Evolutionary conservation across 352 stramenopile genomes (phyloP).

Genomic region (Pythium grandisporangium): DNA sequence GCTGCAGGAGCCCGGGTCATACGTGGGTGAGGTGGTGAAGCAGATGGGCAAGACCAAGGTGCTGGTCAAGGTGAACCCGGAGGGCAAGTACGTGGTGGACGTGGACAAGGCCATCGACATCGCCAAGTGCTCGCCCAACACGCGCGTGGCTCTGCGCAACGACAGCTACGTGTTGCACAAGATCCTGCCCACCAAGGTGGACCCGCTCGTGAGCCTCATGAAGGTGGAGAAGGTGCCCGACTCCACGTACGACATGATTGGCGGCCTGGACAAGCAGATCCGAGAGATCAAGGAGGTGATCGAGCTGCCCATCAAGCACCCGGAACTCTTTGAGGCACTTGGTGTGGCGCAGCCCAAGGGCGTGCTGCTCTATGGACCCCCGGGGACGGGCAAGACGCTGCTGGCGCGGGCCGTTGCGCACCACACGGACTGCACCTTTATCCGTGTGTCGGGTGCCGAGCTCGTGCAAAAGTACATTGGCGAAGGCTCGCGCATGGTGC

Average conservation of each 20-base stretch:
- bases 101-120: slow-evolving; percentile 97
- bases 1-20: slow-evolving; percentile 97
- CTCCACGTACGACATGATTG: slow-evolving; percentile 99
- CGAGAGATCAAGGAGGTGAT: slow-evolving; percentile 99
- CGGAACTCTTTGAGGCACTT: slow-evolving; percentile 98
- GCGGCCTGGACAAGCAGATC: slow-evolving; percentile 99
- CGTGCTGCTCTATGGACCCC: slow-evolving; percentile 93
- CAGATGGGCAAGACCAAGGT: slow-evolving; percentile 99
- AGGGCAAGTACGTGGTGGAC: slow-evolving; percentile 99
- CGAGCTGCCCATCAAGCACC: slow-evolving; percentile 99
- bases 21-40: slow-evolving; percentile 99
- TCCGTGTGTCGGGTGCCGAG: slow-evolving; percentile 97
- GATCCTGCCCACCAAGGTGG: slow-evolving; percentile 98
- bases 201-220: slow-evolving; percentile 91
- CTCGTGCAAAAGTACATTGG: slow-evolving; percentile 99
- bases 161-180: slow-evolving; percentile 99
- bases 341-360: slow-evolving; percentile 98
- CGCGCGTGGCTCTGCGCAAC: slow-evolving; percentile 97
- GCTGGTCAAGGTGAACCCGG: slow-evolving; percentile 98
- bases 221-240: slow-evolving; percentile 99
- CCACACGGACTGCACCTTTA: slow-evolving; percentile 99
- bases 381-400: slow-evolving; percentile 98
- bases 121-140: slow-evolving; percentile 97
- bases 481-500: slow-evolving; percentile 97
- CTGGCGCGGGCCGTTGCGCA: slow-evolving; percentile 97